phyloP scores from a whole-genome alignment of 1,139 yeast genomes.

The Lodderomyces margitis region DNA sequence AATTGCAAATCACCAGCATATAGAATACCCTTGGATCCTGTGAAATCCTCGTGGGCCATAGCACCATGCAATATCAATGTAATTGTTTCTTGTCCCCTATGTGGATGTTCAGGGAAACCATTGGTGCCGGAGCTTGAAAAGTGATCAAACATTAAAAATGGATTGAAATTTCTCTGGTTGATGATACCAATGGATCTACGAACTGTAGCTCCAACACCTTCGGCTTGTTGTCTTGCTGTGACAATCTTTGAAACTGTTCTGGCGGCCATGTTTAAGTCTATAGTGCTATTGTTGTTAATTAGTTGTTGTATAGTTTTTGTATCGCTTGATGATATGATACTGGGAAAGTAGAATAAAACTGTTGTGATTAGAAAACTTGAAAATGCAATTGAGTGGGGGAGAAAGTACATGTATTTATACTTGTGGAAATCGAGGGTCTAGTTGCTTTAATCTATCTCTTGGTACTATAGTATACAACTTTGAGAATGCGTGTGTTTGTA shows the following conservation, averaged over 20 bases:
- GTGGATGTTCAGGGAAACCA: constrained; percentile 95
- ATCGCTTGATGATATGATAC: not conserved
- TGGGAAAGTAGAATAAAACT: not conserved
- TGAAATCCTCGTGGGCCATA: constrained; percentile 89
- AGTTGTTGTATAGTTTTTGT: constrained; percentile 2
- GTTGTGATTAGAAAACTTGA: constrained; percentile 11
- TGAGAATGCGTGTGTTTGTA: too few relatives aligned
- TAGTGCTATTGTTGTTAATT: constrained; percentile 8
- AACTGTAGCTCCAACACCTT: constrained; percentile 86
- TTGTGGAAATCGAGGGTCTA: not conserved
- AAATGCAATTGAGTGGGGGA: constrained; percentile 8
- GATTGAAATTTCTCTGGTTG: constrained; percentile 69
- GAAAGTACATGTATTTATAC: constrained; percentile 15
- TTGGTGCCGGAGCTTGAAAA: constrained; percentile 52
- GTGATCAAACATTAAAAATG: constrained; percentile 84
- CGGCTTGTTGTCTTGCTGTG: constrained; percentile 71
- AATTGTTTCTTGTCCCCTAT: constrained; percentile 87
- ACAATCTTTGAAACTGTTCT: constrained; percentile 62
- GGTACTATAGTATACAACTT: too few relatives aligned
- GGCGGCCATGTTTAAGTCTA: constrained; percentile 9
- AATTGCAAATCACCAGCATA: constrained; percentile 88
- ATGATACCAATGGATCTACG: constrained; percentile 77
- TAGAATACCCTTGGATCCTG: constrained; percentile 76
- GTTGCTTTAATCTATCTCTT: not conserved
- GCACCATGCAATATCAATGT: constrained; percentile 73